Conservation (phyloP, 768 basidiomycete species). For the Mycena crocata region DNA sequence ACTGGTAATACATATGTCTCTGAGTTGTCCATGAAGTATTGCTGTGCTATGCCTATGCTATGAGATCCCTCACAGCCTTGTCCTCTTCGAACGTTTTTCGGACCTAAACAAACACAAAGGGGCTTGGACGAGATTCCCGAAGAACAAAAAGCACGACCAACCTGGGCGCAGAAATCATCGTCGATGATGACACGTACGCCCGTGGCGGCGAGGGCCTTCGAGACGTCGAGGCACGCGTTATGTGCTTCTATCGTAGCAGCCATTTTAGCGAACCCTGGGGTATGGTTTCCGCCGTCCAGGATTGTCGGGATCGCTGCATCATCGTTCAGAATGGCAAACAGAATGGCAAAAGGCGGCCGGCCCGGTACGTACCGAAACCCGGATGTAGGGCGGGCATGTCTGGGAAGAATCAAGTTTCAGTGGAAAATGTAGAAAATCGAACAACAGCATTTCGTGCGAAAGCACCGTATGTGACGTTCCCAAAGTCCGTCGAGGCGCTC, state of each 20-base stretch:
- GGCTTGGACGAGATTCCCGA: not conserved
- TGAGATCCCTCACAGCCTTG: slow-evolving; percentile 35
- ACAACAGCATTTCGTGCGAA: slow-evolving; percentile 26
- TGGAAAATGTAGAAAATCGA: not conserved
- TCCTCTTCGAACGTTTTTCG: slow-evolving; percentile 63
- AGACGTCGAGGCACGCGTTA: slow-evolving; percentile 71
- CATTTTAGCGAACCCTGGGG: slow-evolving; percentile 71
- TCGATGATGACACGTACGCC: slow-evolving; percentile 80
- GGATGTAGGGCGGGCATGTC: slow-evolving; percentile 62
- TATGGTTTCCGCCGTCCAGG: slow-evolving; percentile 82
- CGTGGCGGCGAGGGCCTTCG: slow-evolving; percentile 77
- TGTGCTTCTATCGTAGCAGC: slow-evolving; percentile 73
- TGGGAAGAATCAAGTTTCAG: not conserved
- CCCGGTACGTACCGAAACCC: slow-evolving; percentile 68
- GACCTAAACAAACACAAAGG: slow-evolving; percentile 49
- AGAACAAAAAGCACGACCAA: slow-evolving; percentile 37
- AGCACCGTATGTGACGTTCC: slow-evolving; percentile 85
- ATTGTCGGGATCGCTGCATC: slow-evolving; percentile 79
- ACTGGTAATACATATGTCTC: not conserved
- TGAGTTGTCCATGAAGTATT: not conserved
- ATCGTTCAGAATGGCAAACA: too few relatives aligned
- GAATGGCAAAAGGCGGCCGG: too few relatives aligned
- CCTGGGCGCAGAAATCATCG: slow-evolving; percentile 69
- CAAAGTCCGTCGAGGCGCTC: slow-evolving; percentile 86
- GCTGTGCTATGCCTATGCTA: not conserved